phyloP scores from a whole-genome alignment of 352 stramenopile species.

The Blastocystis sp. region DNA sequence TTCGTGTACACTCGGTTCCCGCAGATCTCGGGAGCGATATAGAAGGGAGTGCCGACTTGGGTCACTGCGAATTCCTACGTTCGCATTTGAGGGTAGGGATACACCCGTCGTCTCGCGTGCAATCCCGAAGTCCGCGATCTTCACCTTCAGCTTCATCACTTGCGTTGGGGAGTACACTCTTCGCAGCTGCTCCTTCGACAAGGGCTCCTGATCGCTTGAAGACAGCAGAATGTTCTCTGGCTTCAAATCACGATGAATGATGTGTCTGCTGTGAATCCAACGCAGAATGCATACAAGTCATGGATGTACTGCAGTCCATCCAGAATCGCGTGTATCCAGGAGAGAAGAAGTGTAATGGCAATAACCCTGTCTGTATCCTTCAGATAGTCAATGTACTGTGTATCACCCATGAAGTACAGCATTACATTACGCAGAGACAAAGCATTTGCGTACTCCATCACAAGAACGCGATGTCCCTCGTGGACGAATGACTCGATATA shows the following conservation, averaged over 20 bases:
- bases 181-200: neutral
- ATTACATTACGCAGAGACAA: constrained; percentile 8
- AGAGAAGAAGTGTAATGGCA: neutral
- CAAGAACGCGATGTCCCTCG: constrained; percentile 11
- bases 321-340: constrained; percentile 1
- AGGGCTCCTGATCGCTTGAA: neutral
- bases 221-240: constrained; percentile 34
- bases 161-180: neutral
- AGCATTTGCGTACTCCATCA: constrained; percentile 57
- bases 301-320: constrained; percentile 32
- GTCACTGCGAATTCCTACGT: constrained; percentile 24
- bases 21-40: constrained; percentile 42
- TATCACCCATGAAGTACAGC: neutral
- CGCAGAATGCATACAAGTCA: neutral
- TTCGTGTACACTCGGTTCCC: constrained; percentile 27
- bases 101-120: neutral
- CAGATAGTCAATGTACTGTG: constrained; percentile 36
- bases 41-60: constrained; percentile 42
- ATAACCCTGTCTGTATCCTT: neutral
- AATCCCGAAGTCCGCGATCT: constrained; percentile 42
- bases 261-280: neutral
- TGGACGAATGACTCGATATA: constrained; percentile 22
- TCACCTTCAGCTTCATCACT: neutral
- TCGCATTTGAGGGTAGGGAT: neutral
- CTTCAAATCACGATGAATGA: constrained; percentile 49